phyloP scores from a whole-genome alignment of 2,329 filamentous ascomycete genomes.

The Penicillium hesseltinei region DNA sequence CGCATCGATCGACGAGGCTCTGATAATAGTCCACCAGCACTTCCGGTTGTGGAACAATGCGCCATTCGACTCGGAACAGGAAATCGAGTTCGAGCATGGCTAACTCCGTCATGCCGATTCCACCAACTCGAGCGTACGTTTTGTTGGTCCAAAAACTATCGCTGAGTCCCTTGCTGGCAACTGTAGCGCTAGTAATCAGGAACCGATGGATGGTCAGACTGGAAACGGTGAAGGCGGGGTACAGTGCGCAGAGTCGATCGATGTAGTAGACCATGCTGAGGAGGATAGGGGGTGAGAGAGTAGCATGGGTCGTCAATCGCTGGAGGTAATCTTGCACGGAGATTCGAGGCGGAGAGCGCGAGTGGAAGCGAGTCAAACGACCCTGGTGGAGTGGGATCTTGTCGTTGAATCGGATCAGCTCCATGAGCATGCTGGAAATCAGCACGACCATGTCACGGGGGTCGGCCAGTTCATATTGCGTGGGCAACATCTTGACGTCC shows the following conservation, averaged over 20 bases:
- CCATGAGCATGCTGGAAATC: conserved; percentile 92
- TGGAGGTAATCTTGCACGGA: conserved; percentile 93
- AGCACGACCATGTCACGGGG: conserved; percentile 84
- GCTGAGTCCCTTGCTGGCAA: conserved; percentile 91
- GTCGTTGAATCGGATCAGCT: conserved; percentile 92
- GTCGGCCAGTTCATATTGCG: conserved; percentile 75
- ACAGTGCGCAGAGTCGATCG: conserved; percentile 86
- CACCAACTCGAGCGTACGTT: conserved; percentile 90
- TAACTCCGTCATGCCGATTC: conserved; percentile 84
- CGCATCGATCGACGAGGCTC: conserved; percentile 70
- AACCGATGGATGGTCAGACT: conserved; percentile 96
- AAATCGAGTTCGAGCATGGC: conserved; percentile 93
- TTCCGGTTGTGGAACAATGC: conserved; percentile 93
- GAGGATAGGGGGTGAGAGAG: conserved; percentile 87
- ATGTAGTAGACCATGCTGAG: conserved; percentile 99
- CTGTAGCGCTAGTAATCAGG: conserved; percentile 90
- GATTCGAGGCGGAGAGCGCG: conserved; percentile 83
- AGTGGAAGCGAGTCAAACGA: conserved; percentile 91
- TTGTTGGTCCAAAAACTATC: conserved; percentile 99
- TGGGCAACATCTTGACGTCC: conserved; percentile 55
- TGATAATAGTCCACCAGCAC: conserved; percentile 90
- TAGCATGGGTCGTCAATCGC: conserved; percentile 88
- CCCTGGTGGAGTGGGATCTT: conserved; percentile 78
- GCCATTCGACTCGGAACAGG: conserved; percentile 88
- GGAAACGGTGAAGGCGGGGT: conserved; percentile 93